A percentile compares a stretch with the other conserved stretches of the same genome.
Conservation (phyloP, 257 asterid genomes). For the Solanum corneliomulleri region DNA sequence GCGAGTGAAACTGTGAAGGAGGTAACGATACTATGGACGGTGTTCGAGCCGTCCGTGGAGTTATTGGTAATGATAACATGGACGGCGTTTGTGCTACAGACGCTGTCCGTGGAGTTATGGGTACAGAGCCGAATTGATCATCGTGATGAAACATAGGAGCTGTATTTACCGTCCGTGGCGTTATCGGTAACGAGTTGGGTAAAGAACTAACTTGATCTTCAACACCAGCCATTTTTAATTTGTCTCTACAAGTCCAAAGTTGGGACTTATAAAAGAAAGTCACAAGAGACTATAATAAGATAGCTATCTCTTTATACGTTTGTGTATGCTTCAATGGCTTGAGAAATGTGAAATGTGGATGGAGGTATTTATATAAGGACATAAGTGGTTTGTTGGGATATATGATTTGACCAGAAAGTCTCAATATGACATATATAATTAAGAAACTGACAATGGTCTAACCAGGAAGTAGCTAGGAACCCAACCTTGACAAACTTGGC, state of each 20-base stretch:
- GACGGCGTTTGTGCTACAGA: not conserved
- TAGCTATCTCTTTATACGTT: not conserved
- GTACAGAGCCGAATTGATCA: not conserved
- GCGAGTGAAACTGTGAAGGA: constrained; percentile 72
- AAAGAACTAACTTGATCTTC: not conserved
- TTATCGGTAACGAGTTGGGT: constrained; percentile 1
- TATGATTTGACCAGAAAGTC: not conserved
- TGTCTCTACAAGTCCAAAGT: no score
- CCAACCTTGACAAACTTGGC: not conserved
- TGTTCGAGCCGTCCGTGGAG: constrained; percentile 26
- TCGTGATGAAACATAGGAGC: not conserved
- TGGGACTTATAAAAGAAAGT: no score
- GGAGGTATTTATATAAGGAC: not conserved
- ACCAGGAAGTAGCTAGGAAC: not conserved
- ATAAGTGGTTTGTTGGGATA: not conserved
- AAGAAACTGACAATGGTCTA: not conserved
- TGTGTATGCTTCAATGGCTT: not conserved
- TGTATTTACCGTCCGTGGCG: not conserved
- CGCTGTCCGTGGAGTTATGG: not conserved
- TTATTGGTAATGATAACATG: constrained; percentile 25
- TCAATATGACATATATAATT: not conserved
- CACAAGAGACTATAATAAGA: no score
- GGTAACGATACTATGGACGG: constrained; percentile 57
- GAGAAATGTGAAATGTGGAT: not conserved
- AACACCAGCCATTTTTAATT: not conserved